Evolutionary conservation across 768 basidiomycete species (phyloP), one percentile per base, ranked within the genome.

Genomic region (Pleurotus ostreatus): DNA sequence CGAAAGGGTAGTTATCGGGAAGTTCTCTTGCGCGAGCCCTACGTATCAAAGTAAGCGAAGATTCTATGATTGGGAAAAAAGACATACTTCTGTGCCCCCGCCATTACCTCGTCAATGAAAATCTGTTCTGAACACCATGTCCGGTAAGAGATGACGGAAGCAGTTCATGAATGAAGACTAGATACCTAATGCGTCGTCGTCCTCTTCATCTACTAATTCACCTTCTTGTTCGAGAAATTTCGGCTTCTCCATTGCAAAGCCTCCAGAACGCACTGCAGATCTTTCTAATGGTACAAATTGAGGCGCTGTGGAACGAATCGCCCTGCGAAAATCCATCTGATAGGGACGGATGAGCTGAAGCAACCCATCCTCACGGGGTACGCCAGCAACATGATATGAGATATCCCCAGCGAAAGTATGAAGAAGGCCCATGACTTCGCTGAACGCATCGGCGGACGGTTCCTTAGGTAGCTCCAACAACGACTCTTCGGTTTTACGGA

Each of bases 1-100:
- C 70, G 57, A 84, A 89, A 0, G 88, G 87, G 58, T 82, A 86
- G 58, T 79, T 77, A 12, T 80, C 84, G 0, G 87, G 88, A 0
- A 90, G 76, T 61, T 90, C 88, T 1, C 89, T 80, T 0, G 87
- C 85, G 2, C 84, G 77, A 1, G 88, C 81, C 18, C 89, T 91
- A 16, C 40, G 13, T 56, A 6, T 51, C 48, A 6, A 25, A 13
- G 49, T 12, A 3, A 2, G 48, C 18, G 11, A 43, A 40, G 6
- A 22, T 25, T 8, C 3, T 20, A 57, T n/a, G 34, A 25, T 5
- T 12, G 30, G 48, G 37, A 20, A 2, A 0, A 15, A 6, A 34
- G 4, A 70, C 81, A 23, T 63, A 86, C 86, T 69, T 61, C 25
- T 74, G 63, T 0, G 82, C 82, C 2, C 68, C 66, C 8, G 68